Evolutionary conservation across 2,329 filamentous ascomycete genomes (phyloP).

Genomic region (Ophiostoma quercus): DNA sequence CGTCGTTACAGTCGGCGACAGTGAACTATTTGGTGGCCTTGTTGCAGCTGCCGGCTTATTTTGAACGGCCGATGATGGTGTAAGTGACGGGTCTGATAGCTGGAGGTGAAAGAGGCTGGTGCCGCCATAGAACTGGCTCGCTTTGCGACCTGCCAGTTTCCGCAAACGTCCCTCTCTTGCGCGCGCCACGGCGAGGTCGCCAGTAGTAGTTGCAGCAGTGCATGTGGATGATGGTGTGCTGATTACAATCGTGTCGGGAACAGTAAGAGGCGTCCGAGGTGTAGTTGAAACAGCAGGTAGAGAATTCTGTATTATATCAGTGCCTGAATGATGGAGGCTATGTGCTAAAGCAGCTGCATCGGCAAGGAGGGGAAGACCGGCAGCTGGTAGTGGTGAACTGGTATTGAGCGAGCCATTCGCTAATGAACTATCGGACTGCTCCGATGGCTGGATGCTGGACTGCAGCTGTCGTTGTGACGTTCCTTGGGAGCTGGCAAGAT

Average conservation of each 20-base stretch:
- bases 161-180: slow-evolving; percentile 36
- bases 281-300: not conserved
- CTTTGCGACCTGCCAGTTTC: slow-evolving; percentile 37
- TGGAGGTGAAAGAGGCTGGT: slow-evolving; percentile 44
- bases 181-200: not conserved
- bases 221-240: not conserved
- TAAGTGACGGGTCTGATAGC: slow-evolving; percentile 34
- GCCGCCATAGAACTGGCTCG: slow-evolving; percentile 45
- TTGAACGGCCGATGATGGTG: not conserved
- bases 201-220: not conserved
- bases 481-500: not conserved
- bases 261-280: not conserved
- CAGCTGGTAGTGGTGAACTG: not conserved
- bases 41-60: not conserved
- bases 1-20: not conserved
- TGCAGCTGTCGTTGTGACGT: not conserved
- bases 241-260: not conserved
- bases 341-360: not conserved
- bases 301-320: not conserved
- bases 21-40: not conserved
- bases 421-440: not conserved
- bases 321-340: not conserved
- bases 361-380: not conserved
- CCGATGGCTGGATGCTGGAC: not conserved
- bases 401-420: not conserved